Evolutionary conservation across 2,329 filamentous ascomycete genomes (phyloP), one percentile per base, ranked within the genome.

Genomic region (Trichoderma polysporum): DNA sequence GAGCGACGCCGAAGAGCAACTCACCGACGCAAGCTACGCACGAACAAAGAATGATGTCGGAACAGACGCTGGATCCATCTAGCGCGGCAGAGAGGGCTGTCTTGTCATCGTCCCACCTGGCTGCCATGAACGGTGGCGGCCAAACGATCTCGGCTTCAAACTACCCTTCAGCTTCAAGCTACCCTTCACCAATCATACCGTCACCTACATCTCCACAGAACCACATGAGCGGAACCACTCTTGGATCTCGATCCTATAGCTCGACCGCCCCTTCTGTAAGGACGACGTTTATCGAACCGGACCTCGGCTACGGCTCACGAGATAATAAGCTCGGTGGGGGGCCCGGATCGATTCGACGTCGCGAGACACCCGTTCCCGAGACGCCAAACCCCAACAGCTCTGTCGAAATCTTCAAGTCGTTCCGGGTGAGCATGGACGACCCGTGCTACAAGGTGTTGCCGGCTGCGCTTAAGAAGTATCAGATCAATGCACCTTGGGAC

Each of bases 381-480:
- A 88, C 87, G 1, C 85, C 87, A 0, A 84, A 81, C 67, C 79
- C 82, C 29, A 83, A 82, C 73, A 85, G 85, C 68, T 88, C 87
- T 1, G 94, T 97, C 68, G 95, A 99, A 79, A 97, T 99, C 68
- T 98, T 98, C 88, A 99, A 99, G 78, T 97, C 92, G 1, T 99
- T 99, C 86, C 90, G 94, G 45, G 95, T 99, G 69, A 95, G 92
- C 76, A 96, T 98, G 86, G 95, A 99, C 72, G 95, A 99, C 75
- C 95, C 95, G 2, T 99, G 95, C 81, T 91, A 97, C 82, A 97
- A 97, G 77, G 95, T 99, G 31, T 85, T 99, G 2, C 95, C 95
- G 1, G 95, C 96, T 17, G 95, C 95, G 2, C 86, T 99, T 19
- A 96, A 96, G 77, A 97, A 97, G 77, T 99, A 99, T 81, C 95